Evolutionary conservation across 176 grass and related monocot genomes (phyloP), one percentile per base, ranked within the genome.

Genomic region (Pontederia crassipes): DNA sequence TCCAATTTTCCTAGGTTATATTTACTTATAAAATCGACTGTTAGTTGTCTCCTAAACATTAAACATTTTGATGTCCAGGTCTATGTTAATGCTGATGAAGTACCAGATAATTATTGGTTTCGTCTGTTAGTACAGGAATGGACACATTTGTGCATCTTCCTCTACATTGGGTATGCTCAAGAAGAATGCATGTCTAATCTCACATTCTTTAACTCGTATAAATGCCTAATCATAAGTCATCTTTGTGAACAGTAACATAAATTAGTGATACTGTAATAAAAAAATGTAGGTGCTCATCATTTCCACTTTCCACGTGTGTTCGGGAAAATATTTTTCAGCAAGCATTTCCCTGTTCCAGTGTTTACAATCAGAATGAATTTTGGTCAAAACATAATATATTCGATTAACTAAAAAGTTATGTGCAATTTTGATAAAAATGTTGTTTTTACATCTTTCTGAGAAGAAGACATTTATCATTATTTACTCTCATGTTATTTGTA

Each of bases 101-200:
- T 84, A 9, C 74, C 81, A 15, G 81, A 88, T 57, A 90, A 88
- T 77, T 97, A 88, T 77, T 97, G 92, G 87, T 97, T 97, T 16
- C 92, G 87, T 8, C 80, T 97, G 48, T 28, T 97, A 20, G 81
- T 97, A 32, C 92, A 87, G 1, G 92, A 97, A 65, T 97, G 92
- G 92, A 87, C 90, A 46, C 92, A 97, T 45, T 88, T 90, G 66
- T 88, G 87, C 74, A 91, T 97, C 55, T 88, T 91, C 61, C 72
- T 97, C 79, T 97, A 97, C 76, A 91, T 83, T 55, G 92, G 92
- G 92, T 97, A 72, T 79, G 84, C 78, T 64, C 0, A 58, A 67
- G 55, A 57, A 4, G 29, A 14, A 72, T 35, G 2, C 55, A 14
- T 49, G 32, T 18, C 28, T 64, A 8, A 64, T 20, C 4, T 17